Percentiles rank a stretch among this genome's conserved stretches.
These are phyloP conservation scores for Gracilaria gracilis DNA, from an alignment of 23 red algal genomes.

Conservation along the genomic window DNA sequence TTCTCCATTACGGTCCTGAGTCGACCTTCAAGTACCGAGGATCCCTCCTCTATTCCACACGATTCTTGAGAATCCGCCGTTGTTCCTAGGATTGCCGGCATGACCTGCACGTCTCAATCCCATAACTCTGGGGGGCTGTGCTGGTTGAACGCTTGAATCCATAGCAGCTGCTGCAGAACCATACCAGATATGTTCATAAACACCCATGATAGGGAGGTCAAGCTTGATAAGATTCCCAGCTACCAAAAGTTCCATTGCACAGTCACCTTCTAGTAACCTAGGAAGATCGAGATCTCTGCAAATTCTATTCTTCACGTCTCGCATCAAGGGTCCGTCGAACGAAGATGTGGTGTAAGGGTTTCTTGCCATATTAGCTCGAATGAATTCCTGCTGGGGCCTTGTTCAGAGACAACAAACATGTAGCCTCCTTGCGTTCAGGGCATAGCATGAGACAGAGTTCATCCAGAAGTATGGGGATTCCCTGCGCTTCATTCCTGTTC, in stretches of 20 bases:
- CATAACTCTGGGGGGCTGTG: constrained; percentile 39
- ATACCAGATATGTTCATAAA: constrained; percentile 73
- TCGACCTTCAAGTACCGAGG: not conserved
- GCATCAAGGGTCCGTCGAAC: constrained; percentile 78
- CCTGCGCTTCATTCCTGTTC: constrained; percentile 52
- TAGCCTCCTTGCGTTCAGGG: constrained; percentile 63
- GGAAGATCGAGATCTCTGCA: constrained; percentile 84
- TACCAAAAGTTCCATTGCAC: constrained; percentile 88
- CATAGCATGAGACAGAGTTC: constrained; percentile 71
- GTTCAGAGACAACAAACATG: constrained; percentile 58
- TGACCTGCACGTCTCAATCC: constrained; percentile 51
- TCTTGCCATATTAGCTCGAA: constrained; percentile 78
- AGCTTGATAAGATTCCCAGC: constrained; percentile 83
- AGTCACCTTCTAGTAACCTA: constrained; percentile 84
- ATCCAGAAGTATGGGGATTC: constrained; percentile 66
- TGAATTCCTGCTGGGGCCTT: constrained; percentile 95
- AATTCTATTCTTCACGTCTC: constrained; percentile 87
- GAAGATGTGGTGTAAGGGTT: constrained; percentile 68
- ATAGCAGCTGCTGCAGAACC: constrained; percentile 53
- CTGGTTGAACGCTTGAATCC: constrained; percentile 53
- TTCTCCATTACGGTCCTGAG: constrained; percentile 27
- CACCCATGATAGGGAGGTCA: constrained; percentile 70
- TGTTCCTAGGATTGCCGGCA: constrained; percentile 25
- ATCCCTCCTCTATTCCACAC: constrained; percentile 36
- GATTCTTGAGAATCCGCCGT: constrained; percentile 36